Evolutionary conservation across 148 eudicot species (phyloP).

Genomic region (Rhododendron henanense): DNA sequence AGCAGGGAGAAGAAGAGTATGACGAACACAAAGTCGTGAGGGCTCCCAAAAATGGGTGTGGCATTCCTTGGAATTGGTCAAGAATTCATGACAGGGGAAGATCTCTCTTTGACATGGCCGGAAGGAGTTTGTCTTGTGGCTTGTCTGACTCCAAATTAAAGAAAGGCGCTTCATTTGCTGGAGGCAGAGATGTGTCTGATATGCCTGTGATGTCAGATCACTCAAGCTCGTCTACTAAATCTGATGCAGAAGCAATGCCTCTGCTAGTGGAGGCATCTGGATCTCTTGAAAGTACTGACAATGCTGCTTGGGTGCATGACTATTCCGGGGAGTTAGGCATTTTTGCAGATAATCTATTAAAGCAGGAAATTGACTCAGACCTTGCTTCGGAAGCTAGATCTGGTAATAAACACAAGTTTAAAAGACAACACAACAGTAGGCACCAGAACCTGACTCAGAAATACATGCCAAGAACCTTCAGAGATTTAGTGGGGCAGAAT

Average conservation of each 20-base stretch:
- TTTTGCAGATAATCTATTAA: constrained; percentile 73
- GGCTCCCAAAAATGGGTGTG: constrained; percentile 78
- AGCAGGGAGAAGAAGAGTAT: constrained; percentile 36
- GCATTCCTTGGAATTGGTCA: constrained; percentile 95
- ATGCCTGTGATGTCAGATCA: constrained; percentile 40
- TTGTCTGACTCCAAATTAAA: constrained; percentile 72
- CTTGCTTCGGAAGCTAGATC: constrained; percentile 76
- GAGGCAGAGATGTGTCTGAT: constrained; percentile 36
- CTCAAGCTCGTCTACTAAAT: constrained; percentile 59
- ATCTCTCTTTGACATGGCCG: constrained; percentile 87
- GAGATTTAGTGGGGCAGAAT: constrained; percentile 92
- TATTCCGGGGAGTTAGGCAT: constrained; percentile 95
- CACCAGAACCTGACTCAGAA: constrained; percentile 85
- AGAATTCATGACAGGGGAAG: constrained; percentile 86
- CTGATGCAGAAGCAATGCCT: constrained; percentile 69
- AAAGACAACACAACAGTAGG: constrained; percentile 39
- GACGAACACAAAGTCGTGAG: constrained; percentile 49
- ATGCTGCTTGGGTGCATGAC: constrained; percentile 85
- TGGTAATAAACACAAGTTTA: constrained; percentile 35
- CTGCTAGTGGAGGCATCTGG: constrained; percentile 64
- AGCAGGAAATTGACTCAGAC: constrained; percentile 66
- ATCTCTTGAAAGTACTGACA: constrained; percentile 60
- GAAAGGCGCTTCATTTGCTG: constrained; percentile 42
- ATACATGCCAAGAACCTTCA: constrained; percentile 85
- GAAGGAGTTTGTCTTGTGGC: constrained; percentile 94